Percentiles rank a stretch among this genome's conserved stretches.
Evolutionary conservation across 2,329 filamentous ascomycete genomes (phyloP).

Genomic region (Colletotrichum sp.): DNA sequence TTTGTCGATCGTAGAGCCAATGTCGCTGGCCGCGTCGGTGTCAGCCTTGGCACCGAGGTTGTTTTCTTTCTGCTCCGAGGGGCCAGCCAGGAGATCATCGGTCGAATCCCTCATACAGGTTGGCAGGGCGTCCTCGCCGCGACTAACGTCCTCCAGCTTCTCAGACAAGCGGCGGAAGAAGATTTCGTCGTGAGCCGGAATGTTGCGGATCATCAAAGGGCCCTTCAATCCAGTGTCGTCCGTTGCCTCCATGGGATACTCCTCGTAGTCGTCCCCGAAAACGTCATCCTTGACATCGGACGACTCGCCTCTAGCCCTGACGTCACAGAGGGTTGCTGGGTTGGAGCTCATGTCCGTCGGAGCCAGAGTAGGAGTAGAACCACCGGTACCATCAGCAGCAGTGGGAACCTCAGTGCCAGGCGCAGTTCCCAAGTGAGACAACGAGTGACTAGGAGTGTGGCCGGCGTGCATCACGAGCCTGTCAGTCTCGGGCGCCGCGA

Average conservation of each 20-base stretch:
- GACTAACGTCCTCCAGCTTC: conserved; percentile 56
- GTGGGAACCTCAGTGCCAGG: conserved; percentile 45
- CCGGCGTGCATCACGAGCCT: conserved; percentile 67
- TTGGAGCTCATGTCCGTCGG: conserved; percentile 25
- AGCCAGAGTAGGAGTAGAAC: conserved; percentile 35
- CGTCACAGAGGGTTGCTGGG: conserved; percentile 15
- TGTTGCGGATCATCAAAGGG: conserved; percentile 60
- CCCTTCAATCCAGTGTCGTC: conserved; percentile 55
- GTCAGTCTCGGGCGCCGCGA: conserved; percentile 52
- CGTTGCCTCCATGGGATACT: conserved; percentile 39
- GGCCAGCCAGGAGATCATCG: conserved; percentile 26
- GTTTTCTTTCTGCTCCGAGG: conserved; percentile 15
- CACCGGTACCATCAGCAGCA: conserved; percentile 43
- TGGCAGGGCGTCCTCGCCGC: conserved; percentile 50
- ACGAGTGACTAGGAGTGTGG: conserved; percentile 66
- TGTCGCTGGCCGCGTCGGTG: conserved; percentile 16
- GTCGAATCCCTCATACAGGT: conserved; percentile 42
- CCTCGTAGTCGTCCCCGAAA: conserved; percentile 18
- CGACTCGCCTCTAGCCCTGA: conserved; percentile 2
- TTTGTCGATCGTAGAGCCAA: conserved; percentile 20
- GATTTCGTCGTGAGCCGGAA: conserved; percentile 59
- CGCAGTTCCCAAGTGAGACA: conserved; percentile 54
- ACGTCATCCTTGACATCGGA: conserved; percentile 15
- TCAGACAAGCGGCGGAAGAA: conserved; percentile 56
- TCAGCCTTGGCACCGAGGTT: background rate